Base-by-base conservation (phyloP, 2,329 filamentous ascomycete genomes). In the Fusarium circinatum region DNA sequence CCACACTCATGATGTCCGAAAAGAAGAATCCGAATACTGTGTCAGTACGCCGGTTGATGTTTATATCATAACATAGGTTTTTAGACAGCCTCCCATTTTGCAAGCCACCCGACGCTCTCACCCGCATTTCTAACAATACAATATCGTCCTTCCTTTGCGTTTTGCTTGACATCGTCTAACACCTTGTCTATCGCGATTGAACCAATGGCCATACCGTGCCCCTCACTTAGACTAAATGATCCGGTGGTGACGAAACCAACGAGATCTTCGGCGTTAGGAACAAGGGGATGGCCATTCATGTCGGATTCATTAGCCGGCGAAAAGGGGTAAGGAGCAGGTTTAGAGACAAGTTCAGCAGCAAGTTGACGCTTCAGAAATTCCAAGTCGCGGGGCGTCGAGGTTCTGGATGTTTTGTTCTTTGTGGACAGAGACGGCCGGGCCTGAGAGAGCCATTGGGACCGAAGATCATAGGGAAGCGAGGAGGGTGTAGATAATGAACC, bases 191-290 rank as follows among this genome's bases (percentile, higher is more conserved):
- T 84, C 20, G 90, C 85, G 32, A 98, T 79, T 56, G 89, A 92
- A 0, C 93, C 96, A 67, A 98, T 86, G 1, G 91, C 96, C 22
- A 90, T 91, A 2, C 92, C 93, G 74, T 88, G 89, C 0, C 96
- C 96, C 73, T 93, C 90, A 5, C 90, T 89, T 5, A 98, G 87
- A 77, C 92, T 95, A 80, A 92, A 98, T 57, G 93, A 92, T 0
- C 96, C 96, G 3, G 92, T 93, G 5, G 95, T 98, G 30, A 98
- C 91, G 80, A 97, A 99, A 0, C 96, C 96, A 57, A 98, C 89
- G 18, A 98, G 86, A 80, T 98, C 93, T 28, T 89, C 86, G 70
- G 91, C 90, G 15, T 87, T 86, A 0, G 96, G 96, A n/a, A 95
- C 90, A 1, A 90, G 79, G 2, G 92, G 92, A 75, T 94, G 90